Percentiles rank a stretch among this genome's conserved stretches.
Conservation (phyloP, 768 basidiomycete genomes). For the Trametes villosa region DNA sequence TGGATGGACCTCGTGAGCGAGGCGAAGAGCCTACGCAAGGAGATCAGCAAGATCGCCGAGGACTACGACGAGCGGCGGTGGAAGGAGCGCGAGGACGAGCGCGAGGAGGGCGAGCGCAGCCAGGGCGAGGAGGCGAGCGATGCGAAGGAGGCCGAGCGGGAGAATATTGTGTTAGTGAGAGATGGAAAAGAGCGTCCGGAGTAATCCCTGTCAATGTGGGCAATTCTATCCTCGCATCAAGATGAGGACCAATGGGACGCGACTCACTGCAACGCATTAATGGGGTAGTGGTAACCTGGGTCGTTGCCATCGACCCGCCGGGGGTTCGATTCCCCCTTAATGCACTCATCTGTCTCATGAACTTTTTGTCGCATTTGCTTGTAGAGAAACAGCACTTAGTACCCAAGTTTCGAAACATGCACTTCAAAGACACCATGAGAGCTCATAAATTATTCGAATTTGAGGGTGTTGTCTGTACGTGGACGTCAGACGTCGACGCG, state of each 20-base stretch:
- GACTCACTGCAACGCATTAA: constrained; percentile 28
- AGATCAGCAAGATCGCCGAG: constrained; percentile 60
- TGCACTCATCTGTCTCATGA: constrained; percentile 44
- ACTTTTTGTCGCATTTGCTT: not conserved
- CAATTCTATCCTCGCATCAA: not conserved
- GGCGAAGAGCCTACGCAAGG: constrained; percentile 50
- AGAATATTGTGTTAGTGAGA: constrained; percentile 8
- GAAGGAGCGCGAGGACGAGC: constrained; percentile 32
- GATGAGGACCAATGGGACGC: not conserved
- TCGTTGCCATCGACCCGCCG: constrained; percentile 70
- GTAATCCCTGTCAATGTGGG: no score
- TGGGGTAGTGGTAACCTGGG: constrained; percentile 43
- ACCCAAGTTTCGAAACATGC: no score
- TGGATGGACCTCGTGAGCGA: constrained; percentile 61
- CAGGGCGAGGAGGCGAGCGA: constrained; percentile 10
- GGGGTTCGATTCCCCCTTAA: constrained; percentile 89
- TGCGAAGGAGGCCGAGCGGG: constrained; percentile 4
- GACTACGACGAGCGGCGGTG: constrained; percentile 56
- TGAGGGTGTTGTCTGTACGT: no score
- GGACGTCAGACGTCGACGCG: no score
- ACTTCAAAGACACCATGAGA: no score
- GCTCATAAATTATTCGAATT: no score
- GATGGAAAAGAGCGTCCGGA: no score
- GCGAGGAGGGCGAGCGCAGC: constrained; percentile 19
- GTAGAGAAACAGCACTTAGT: no score